Evolutionary conservation across 2,329 filamentous ascomycete genomes (phyloP).

Genomic region (Alternaria burnsii): DNA sequence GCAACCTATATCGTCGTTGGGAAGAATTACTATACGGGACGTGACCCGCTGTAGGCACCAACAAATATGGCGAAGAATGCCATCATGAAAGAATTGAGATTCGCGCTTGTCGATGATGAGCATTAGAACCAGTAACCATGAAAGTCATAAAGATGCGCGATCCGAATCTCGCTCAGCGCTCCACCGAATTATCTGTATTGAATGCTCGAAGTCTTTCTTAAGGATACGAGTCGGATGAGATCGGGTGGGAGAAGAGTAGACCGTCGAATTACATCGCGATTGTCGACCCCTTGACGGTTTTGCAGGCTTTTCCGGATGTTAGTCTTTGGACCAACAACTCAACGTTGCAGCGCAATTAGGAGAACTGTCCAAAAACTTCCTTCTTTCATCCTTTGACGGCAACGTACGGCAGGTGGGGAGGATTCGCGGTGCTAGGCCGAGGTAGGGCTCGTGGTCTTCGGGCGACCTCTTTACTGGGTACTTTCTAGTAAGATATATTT

Average conservation of each 20-base stretch:
- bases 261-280: too few relatives aligned
- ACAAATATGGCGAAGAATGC: background rate
- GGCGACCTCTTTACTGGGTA: too few relatives aligned
- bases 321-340: rapidly evolving
- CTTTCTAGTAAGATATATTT: too few relatives aligned
- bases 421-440: background rate
- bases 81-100: background rate
- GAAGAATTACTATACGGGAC: slow-evolving; percentile 16
- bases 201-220: too few relatives aligned
- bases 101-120: background rate
- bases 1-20: slow-evolving; percentile 13
- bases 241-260: too few relatives aligned
- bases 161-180: too few relatives aligned
- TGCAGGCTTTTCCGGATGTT: background rate
- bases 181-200: too few relatives aligned
- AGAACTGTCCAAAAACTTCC: rapidly evolving
- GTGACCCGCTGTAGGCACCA: slow-evolving; percentile 8
- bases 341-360: background rate
- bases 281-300: too few relatives aligned
- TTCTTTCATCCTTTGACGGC: background rate
- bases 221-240: too few relatives aligned
- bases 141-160: background rate
- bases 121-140: background rate
- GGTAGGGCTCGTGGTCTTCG: background rate
- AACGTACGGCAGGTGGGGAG: background rate